Base-by-base conservation (phyloP, 2,329 filamentous ascomycete genomes). In the Ceratocystiopsis minuta region DNA sequence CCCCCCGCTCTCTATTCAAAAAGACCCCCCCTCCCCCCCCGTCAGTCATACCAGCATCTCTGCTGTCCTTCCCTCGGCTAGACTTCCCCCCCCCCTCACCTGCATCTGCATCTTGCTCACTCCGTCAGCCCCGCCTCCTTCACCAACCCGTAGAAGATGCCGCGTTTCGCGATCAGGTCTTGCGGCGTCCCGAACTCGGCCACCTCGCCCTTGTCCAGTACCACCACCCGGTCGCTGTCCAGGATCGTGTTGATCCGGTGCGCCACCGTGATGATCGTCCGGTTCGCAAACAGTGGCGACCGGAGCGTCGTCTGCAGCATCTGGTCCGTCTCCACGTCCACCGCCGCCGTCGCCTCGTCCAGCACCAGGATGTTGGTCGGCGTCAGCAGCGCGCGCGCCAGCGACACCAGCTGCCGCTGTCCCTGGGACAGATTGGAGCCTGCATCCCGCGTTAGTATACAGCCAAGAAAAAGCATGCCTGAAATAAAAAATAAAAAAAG, bases 211-310 rank as follows among this genome's bases (percentile, higher is more conserved):
- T 81, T 80, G 56, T 96, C 86, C 6, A 98, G 72, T 39, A 98
- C 90, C 33, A 98, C 78, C 47, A 98, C 90, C 40, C 87, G 76
- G 62, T 98, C 88, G 46, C 70, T 75, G 57, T 80, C 76, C 28
- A 98, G 70, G 53, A 98, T 96, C 12, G 90, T 98, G 64, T 96
- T 96, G 65, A 98, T 93, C 43, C 90, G 79, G 64, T 98, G 90
- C 20, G 90, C 90, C 54, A 98, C 94, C 1, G 90, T 98, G 60
- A 98, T 93, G 60, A 98, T 96, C 34, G 90, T 98, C 42, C 85
- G 77, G 60, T 95, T 85, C 47, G 78, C 71, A 63, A 98, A 98
- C 15, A 78, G 58, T 17, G 72, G 68, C 33, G 70, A 71, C 32
- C 75, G 68, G 43, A 79, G 63, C 20, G 76, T 80, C 38, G 61